Evolutionary conservation across 768 basidiomycete species (phyloP).

Genomic region (Tulasnella sp.): DNA sequence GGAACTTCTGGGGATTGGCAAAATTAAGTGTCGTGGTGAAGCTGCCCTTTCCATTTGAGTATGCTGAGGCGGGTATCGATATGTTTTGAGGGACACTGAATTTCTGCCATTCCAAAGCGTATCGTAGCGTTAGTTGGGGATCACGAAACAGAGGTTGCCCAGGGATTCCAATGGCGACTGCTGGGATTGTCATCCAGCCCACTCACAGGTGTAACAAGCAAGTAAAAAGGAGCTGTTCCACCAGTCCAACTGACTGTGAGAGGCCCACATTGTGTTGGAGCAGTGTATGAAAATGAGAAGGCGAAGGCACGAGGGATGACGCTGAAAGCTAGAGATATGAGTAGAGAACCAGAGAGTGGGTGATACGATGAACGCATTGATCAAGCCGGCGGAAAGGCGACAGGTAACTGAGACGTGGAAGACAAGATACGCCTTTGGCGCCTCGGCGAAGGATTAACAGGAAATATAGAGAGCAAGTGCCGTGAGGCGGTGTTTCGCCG

Average conservation of each 20-base stretch:
- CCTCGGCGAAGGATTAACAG: no score
- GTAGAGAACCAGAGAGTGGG: background rate
- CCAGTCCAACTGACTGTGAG: constrained; percentile 16
- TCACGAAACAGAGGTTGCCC: no score
- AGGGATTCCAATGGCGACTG: background rate
- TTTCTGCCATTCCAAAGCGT: background rate
- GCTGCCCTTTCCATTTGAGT: constrained; percentile 8
- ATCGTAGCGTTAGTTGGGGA: no score
- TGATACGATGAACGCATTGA: background rate
- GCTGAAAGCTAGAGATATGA: background rate
- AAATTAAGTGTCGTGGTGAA: constrained; percentile 8
- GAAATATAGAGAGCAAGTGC: no score
- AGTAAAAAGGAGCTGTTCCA: constrained; percentile 10
- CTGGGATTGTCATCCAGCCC: no score
- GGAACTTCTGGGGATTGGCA: constrained; percentile 12
- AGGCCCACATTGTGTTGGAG: constrained; percentile 16
- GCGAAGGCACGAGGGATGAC: background rate
- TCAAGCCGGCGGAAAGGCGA: no score
- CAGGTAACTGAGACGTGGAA: no score
- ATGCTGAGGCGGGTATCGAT: constrained; percentile 8
- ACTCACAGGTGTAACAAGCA: constrained; percentile 17
- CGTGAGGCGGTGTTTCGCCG: no score
- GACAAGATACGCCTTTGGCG: no score
- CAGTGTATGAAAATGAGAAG: constrained; percentile 17
- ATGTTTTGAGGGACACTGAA: constrained; percentile 14